Evolutionary conservation across 164 flowering plant species (phyloP).

Genomic region (Malania oleifera): DNA sequence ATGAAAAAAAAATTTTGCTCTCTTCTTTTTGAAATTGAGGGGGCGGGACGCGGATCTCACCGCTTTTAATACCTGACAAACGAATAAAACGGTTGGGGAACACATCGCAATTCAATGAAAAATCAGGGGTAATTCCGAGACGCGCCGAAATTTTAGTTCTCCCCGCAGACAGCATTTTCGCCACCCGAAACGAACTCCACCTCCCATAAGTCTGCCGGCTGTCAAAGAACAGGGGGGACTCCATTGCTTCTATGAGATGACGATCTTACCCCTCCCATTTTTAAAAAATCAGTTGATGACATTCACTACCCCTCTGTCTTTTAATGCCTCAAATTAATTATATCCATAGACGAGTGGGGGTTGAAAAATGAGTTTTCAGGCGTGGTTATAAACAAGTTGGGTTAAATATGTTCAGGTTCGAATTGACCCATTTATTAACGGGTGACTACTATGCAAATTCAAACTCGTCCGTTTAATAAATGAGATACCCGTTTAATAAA

Average conservation of each 20-base stretch:
- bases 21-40: slow-evolving; percentile 7
- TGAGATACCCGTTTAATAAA: too few species aligned
- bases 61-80: not conserved
- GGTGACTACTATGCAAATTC: too few species aligned
- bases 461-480: too few species aligned
- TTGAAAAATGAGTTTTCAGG: too few species aligned
- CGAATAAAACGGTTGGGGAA: slow-evolving; percentile 25
- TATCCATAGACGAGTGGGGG: too few species aligned
- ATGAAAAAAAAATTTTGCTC: too few species aligned
- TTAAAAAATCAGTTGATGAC: too few species aligned
- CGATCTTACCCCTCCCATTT: slow-evolving; percentile 8
- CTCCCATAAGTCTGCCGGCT: slow-evolving; percentile 18
- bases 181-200: slow-evolving; percentile 21
- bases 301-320: too few species aligned
- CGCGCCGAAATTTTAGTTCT: slow-evolving; percentile 25
- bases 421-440: too few species aligned
- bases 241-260: slow-evolving; percentile 2
- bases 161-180: slow-evolving; percentile 18
- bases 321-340: too few species aligned
- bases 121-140: slow-evolving; percentile 10
- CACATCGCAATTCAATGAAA: slow-evolving; percentile 8
- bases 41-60: slow-evolving; percentile 7
- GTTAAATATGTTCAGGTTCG: too few species aligned
- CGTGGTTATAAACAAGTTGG: too few species aligned
- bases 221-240: slow-evolving; percentile 13